Conservation (phyloP, 2,329 filamentous ascomycete species). For the Botrytis hyacinthi region DNA sequence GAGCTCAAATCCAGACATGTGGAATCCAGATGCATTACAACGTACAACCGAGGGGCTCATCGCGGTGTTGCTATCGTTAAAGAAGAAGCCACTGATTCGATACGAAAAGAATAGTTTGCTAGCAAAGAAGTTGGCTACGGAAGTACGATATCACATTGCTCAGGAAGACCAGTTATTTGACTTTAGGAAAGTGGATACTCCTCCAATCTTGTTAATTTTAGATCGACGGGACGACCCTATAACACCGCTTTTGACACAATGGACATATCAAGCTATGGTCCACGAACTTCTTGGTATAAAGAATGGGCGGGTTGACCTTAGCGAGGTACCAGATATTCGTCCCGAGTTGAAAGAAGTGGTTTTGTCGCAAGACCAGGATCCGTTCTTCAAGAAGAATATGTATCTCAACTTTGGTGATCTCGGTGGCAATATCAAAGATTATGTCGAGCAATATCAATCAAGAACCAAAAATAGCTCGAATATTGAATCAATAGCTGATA, state of each 20-base stretch:
- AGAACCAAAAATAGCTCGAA: constrained; percentile 97
- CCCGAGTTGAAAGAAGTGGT: constrained; percentile 93
- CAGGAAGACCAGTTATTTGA: constrained; percentile 97
- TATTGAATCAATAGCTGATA: constrained; percentile 94
- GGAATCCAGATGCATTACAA: constrained; percentile 87
- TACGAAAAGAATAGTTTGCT: constrained; percentile 89
- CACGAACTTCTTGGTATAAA: constrained; percentile 92
- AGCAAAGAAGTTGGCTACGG: constrained; percentile 88
- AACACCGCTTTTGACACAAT: constrained; percentile 90
- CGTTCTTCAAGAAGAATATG: constrained; percentile 99
- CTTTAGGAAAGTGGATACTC: constrained; percentile 91
- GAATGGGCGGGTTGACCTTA: constrained; percentile 90
- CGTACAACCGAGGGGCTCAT: constrained; percentile 83
- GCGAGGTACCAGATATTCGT: constrained; percentile 76
- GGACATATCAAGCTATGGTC: constrained; percentile 99
- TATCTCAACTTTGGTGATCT: constrained; percentile 96
- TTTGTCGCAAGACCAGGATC: constrained; percentile 92
- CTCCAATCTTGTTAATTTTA: constrained; percentile 84
- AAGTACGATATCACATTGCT: constrained; percentile 87
- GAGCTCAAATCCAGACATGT: constrained; percentile 77
- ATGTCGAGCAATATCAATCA: constrained; percentile 95
- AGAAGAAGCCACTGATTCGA: constrained; percentile 93
- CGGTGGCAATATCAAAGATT: constrained; percentile 95
- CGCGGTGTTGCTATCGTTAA: constrained; percentile 80
- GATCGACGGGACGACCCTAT: constrained; percentile 93